These are phyloP conservation scores for Lipomyces sp. DNA, from an alignment of 805 yeast genomes.

Conservation along the genomic window DNA sequence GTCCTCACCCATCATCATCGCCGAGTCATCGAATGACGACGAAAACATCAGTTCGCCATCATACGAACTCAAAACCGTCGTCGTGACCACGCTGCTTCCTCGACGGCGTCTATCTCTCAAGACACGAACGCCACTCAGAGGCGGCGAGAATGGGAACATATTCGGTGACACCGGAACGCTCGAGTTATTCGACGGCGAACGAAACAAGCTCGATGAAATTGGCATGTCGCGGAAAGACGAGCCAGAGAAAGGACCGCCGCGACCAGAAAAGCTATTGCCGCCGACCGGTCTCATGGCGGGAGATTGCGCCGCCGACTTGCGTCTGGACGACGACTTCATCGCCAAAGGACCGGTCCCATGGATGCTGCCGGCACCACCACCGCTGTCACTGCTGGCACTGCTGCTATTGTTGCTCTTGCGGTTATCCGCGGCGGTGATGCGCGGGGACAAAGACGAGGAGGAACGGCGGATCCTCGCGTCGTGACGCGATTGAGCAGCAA, in stretches of 20 bases:
- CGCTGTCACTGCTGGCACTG: neutral
- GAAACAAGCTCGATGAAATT: too few species aligned
- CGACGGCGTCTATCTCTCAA: conserved; percentile 21
- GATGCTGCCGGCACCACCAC: neutral
- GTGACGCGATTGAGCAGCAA: neutral
- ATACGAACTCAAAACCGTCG: conserved; percentile 25
- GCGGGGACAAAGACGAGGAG: neutral
- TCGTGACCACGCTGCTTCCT: conserved; percentile 25
- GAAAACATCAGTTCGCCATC: conserved; percentile 28
- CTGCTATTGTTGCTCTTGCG: too few species aligned
- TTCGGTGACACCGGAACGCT: conserved; percentile 25
- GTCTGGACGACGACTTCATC: too few species aligned
- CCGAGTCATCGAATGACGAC: conserved; percentile 22
- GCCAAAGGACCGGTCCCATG: conserved; percentile 4
- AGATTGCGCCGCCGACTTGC: too few species aligned
- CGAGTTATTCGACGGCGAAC: neutral
- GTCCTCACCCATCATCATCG: conserved; percentile 6
- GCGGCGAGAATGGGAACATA: conserved; percentile 28
- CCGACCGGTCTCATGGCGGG: too few species aligned
- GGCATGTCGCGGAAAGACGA: too few species aligned
- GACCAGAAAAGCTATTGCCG: too few species aligned
- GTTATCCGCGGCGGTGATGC: neutral
- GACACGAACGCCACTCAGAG: conserved; percentile 23
- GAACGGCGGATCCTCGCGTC: neutral
- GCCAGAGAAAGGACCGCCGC: too few species aligned